Conservation (phyloP, 2,329 filamentous ascomycete species). For the Arthroderma sp. region DNA sequence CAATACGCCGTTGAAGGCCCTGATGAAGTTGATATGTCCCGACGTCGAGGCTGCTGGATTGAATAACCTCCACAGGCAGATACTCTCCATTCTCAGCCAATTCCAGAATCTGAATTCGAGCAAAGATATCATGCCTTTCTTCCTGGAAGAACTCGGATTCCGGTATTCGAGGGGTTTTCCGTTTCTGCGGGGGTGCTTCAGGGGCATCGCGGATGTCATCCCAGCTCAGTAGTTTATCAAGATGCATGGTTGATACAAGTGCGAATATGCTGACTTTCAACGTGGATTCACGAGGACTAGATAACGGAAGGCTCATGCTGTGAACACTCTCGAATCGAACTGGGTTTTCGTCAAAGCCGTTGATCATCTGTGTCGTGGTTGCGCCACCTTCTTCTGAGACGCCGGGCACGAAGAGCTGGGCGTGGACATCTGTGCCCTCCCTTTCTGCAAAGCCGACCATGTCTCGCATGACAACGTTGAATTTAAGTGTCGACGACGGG, state of each 20-base stretch:
- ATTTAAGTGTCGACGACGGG: conserved; percentile 84
- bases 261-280: conserved; percentile 85
- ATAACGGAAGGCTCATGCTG: conserved; percentile 85
- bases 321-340: conserved; percentile 95
- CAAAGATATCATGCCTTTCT: conserved; percentile 86
- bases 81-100: conserved; percentile 86
- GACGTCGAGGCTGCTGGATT: conserved; percentile 68
- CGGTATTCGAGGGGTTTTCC: conserved; percentile 56
- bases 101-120: conserved; percentile 77
- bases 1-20: conserved; percentile 76
- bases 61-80: conserved; percentile 80
- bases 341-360: conserved; percentile 81
- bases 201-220: conserved; percentile 85
- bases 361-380: conserved; percentile 90
- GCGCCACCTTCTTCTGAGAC: conserved; percentile 76
- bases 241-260: conserved; percentile 78
- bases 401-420: conserved; percentile 88
- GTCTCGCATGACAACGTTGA: conserved; percentile 97
- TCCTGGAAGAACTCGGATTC: conserved; percentile 89
- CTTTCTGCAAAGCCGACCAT: conserved; percentile 88
- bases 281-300: conserved; percentile 58
- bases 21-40: conserved; percentile 93
- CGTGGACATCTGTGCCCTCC: conserved; percentile 90
- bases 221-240: conserved; percentile 96
- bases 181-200: conserved; percentile 42